A percentile compares a stretch with the other conserved stretches of the same genome.
These are phyloP conservation scores for Candida albicans DNA, from an alignment of 1,139 yeast genomes.

Conservation along the genomic window DNA sequence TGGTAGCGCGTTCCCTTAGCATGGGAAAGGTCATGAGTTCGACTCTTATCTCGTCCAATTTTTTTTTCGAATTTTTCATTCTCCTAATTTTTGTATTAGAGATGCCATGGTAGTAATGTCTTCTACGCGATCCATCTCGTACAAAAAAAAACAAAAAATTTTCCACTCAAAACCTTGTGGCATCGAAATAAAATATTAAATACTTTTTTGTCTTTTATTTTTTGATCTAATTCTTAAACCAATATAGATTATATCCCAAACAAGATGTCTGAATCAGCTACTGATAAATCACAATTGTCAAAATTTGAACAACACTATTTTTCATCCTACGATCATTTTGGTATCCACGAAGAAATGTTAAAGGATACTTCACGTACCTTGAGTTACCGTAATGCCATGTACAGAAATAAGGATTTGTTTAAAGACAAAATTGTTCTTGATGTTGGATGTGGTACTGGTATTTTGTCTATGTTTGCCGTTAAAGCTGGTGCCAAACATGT, in stretches of 20 bases:
- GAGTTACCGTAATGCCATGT: conserved; percentile 89
- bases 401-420: conserved; percentile 84
- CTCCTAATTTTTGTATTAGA: not conserved
- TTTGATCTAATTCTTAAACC: not conserved
- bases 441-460: conserved; percentile 99
- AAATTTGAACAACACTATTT: conserved; percentile 88
- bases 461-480: conserved; percentile 97
- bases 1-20: conserved; percentile 73
- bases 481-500: conserved; percentile 97
- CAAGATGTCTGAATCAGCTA: conserved; percentile 35
- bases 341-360: conserved; percentile 98
- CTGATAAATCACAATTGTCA: conserved; percentile 55
- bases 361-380: conserved; percentile 93
- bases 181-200: too few species aligned
- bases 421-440: conserved; percentile 95
- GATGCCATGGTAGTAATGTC: not conserved
- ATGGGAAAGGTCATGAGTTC: conserved; percentile 68
- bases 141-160: conserved; percentile 4
- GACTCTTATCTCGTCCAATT: conserved; percentile 65
- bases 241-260: not conserved
- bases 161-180: not conserved
- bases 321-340: conserved; percentile 93
- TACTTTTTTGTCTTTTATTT: not conserved
- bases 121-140: not conserved
- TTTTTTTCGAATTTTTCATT: conserved; percentile 19